A percentile compares a stretch with the other conserved stretches of the same genome.
Conservation (phyloP, 2,329 filamentous ascomycete species). For the Ophiostoma piceae region DNA sequence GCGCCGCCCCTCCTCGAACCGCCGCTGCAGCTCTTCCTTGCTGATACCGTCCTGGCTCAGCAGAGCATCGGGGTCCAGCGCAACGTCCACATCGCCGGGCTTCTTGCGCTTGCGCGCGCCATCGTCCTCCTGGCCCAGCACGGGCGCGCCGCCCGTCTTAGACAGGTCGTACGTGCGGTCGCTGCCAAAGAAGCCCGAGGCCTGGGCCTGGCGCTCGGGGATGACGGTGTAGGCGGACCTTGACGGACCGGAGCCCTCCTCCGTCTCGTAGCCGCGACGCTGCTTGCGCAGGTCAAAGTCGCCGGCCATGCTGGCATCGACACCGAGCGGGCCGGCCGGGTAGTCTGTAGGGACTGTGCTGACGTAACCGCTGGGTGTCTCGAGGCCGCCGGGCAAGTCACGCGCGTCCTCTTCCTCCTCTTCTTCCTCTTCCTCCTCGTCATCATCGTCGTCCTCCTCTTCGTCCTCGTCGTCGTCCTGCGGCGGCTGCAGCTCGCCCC, state of each 20-base stretch:
- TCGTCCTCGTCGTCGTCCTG: conserved; percentile 70
- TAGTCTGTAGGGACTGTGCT: conserved; percentile 79
- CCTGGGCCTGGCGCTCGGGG: conserved; percentile 77
- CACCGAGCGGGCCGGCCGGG: conserved; percentile 57
- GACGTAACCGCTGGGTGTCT: conserved; percentile 74
- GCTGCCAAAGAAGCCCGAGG: conserved; percentile 92
- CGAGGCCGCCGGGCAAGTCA: conserved; percentile 60
- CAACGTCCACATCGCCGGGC: conserved; percentile 89
- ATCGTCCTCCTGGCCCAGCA: conserved; percentile 76
- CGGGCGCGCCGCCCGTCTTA: conserved; percentile 49
- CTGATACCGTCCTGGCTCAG: conserved; percentile 68
- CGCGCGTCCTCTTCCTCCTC: conserved; percentile 60
- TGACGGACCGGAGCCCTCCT: conserved; percentile 61
- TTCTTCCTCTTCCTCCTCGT: conserved; percentile 65
- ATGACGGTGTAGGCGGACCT: conserved; percentile 84
- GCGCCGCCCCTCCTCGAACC: conserved; percentile 68
- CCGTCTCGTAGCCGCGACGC: conserved; percentile 78
- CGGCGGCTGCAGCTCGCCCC: conserved; percentile 83
- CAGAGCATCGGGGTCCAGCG: conserved; percentile 79
- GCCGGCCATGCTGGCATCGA: conserved; percentile 69
- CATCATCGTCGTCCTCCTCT: conserved; percentile 51
- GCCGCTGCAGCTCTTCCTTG: conserved; percentile 74
- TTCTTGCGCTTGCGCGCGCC: conserved; percentile 79
- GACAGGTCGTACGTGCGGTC: conserved; percentile 85
- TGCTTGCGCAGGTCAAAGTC: conserved; percentile 90